phyloP scores from a whole-genome alignment of 768 basidiomycete genomes.

The Boletus reticulatus region DNA sequence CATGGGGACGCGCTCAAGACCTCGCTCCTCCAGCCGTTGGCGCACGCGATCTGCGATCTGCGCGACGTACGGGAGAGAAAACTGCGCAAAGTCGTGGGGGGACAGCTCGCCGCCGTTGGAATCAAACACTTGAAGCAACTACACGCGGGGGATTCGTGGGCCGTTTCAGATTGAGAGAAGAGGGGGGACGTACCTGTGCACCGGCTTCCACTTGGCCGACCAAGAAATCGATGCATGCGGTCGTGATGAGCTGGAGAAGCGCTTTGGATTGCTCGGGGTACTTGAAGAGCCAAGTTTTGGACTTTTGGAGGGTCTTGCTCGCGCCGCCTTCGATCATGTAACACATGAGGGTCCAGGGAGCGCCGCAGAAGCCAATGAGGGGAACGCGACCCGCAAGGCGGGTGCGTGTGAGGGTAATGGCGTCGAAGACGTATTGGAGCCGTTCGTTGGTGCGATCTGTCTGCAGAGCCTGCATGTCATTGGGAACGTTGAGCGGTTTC shows the following conservation, averaged over 20 bases:
- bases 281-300: slow-evolving; percentile 93
- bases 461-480: slow-evolving; percentile 62
- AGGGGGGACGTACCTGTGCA: slow-evolving; percentile 71
- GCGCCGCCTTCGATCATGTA: slow-evolving; percentile 99
- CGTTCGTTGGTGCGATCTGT: slow-evolving; percentile 80
- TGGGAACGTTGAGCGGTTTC: slow-evolving; percentile 75
- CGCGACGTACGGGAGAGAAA: slow-evolving; percentile 77
- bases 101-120: slow-evolving; percentile 94
- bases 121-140: slow-evolving; percentile 97
- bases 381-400: slow-evolving; percentile 87
- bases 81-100: slow-evolving; percentile 78
- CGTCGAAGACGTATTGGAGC: slow-evolving; percentile 89
- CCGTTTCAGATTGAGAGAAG: background rate
- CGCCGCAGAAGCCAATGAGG: slow-evolving; percentile 95
- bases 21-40: slow-evolving; percentile 48
- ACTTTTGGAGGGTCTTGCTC: slow-evolving; percentile 85
- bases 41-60: slow-evolving; percentile 74
- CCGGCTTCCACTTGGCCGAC: slow-evolving; percentile 94
- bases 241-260: slow-evolving; percentile 77
- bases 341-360: slow-evolving; percentile 96
- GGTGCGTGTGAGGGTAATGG: slow-evolving; percentile 81
- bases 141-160: background rate
- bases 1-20: slow-evolving; percentile 67
- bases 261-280: slow-evolving; percentile 81
- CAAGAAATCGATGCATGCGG: slow-evolving; percentile 85